Base-by-base conservation (phyloP, 768 basidiomycete species). In the Cystobasidium tubakii region DNA sequence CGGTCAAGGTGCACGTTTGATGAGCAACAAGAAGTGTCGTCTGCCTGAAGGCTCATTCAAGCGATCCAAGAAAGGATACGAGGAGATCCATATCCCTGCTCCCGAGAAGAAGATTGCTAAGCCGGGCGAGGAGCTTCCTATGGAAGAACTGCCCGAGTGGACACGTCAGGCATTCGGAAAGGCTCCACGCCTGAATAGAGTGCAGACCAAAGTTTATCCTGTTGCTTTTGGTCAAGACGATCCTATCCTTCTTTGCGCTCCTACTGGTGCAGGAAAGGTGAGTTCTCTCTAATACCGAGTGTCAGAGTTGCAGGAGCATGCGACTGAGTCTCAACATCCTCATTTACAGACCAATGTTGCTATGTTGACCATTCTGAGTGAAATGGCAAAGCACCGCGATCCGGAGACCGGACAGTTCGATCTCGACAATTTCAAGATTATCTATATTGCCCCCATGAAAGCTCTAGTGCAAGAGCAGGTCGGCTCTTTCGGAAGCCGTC, bases 381-480 rank as follows among this genome's bases (percentile, higher is more conserved):
- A 96, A 78, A 86, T 99, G 27, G 83, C 85, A 39, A 95, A 96
- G 79, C 88, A 90, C 81, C 88, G 92, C n/a, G 87, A 94, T 79
- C 88, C 89, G 54, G 84, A 84, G 21, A 89, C 90, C 0, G 91
- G 91, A 43, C 81, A 82, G 12, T 90, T 96, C 79, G 90, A 92
- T 79, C 85, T 93, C 39, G 88, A 90, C 75, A 83, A 89, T 0
- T 96, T 98, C 87, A 99, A 99, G 83, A 90, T 96, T 69, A 88
- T 99, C 77, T 99, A 98, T 81, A 87, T 99, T 65, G 95, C 96
- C 0, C 96, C 95, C 1, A 99, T 99, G 96, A 99, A 99, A 81
- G 96, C 95, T 1, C 86, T 99, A 73, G 95, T 99, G 0, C 95
- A 98, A 80, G 96, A 99, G 82, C 93, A 95, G 89, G 96, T 98